Conservation (phyloP, 305 asterid species). For the Lippia alba region DNA sequence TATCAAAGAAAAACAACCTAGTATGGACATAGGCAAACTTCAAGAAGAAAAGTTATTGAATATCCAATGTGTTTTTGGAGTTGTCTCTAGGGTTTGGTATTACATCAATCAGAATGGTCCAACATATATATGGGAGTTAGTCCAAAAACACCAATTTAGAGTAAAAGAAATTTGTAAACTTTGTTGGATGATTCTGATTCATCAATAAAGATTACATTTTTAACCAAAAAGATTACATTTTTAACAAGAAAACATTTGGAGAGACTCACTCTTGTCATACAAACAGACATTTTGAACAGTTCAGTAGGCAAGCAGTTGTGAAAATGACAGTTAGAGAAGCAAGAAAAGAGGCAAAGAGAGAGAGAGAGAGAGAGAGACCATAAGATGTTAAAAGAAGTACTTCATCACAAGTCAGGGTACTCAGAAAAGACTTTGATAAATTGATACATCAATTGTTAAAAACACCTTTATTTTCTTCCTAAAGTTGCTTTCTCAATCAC, state of each 20-base stretch:
- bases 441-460: constrained; percentile 46
- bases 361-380: constrained; percentile 20
- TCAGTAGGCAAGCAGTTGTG: constrained; percentile 46
- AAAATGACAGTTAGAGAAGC: constrained; percentile 42
- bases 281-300: constrained; percentile 48
- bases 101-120: not conserved
- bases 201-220: too few species aligned
- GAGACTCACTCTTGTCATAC: constrained; percentile 10
- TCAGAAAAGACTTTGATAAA: constrained; percentile 42
- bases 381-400: constrained; percentile 35
- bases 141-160: not conserved
- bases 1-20: constrained; percentile 25
- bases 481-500: constrained; percentile 57
- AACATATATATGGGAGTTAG: not conserved
- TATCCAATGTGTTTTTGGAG: constrained; percentile 24
- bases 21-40: constrained; percentile 28
- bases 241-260: constrained; percentile 23
- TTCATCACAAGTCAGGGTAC: constrained; percentile 33
- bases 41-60: not conserved
- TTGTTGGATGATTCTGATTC: not conserved
- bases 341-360: constrained; percentile 9
- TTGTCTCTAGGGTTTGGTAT: not conserved
- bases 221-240: too few species aligned
- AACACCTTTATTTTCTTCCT: constrained; percentile 14
- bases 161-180: not conserved